Evolutionary conservation across 371 early-diverging fungal genomes (phyloP), one percentile per base, ranked within the genome.

Genomic region (Apophysomyces ossiformis): DNA sequence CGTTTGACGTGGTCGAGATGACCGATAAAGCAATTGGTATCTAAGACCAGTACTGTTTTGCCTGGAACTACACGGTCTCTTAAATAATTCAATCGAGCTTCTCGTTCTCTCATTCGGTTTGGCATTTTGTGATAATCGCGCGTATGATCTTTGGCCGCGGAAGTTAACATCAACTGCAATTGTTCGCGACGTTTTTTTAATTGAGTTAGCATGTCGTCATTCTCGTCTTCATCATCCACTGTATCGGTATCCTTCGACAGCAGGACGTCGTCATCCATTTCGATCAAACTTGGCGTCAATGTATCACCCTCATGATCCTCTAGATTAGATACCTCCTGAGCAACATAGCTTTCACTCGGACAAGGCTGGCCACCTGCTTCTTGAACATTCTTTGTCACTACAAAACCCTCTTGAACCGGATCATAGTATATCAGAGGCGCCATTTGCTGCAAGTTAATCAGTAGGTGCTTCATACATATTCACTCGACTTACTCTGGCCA

Each of bases 21-120:
- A 8, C 86, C 86, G 50, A 89, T 84, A 59, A 89, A 76, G 45
- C 88, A 89, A 69, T 89, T 89, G 13, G 89, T 89, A 64, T 89
- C 89, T n/a, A 89, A 70, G 5, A 89, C 83, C 44, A 89, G 65
- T 0, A 71, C 74, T 15, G 89, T 87, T 41, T 85, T 78, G 7
- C 85, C 85, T 7, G 82, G 79, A 16, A 85, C 70, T 12, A 83
- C 73, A 16, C 71, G 64, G 50, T 73, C 72, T 37, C 71, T 63
- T 9, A 75, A 60, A 9, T 74, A 69, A 21, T 71, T 70, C 47
- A 76, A 62, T 37, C 75, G 69, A n/a, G 63, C 68, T 57, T 78
- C 73, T 50, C 70, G 68, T 62, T 75, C 79, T 39, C 75, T 73
- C 8, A 56, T 60, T n/a, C 74, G 74, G n/a, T 59, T 67, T 60